Conservation (phyloP, 164 flowering plant genomes). For the Houttuynia cordata region DNA sequence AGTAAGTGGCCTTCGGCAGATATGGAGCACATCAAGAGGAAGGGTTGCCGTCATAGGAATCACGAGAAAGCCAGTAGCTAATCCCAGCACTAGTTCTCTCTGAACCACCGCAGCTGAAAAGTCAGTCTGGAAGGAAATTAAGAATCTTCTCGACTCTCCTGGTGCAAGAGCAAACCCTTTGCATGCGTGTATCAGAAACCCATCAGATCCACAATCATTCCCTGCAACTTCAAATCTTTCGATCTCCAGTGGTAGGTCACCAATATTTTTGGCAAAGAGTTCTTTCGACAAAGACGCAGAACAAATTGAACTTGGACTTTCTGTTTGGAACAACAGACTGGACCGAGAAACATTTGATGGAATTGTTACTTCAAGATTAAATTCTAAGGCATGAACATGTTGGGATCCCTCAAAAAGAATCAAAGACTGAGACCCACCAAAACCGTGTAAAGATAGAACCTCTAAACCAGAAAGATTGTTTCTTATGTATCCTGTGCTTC, state of each 20-base stretch:
- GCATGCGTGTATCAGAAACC: constrained; percentile 52
- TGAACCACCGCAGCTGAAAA: constrained; percentile 39
- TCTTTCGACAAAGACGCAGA: constrained; percentile 36
- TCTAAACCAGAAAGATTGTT: constrained; percentile 88
- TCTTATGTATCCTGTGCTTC: constrained; percentile 60
- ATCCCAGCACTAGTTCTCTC: constrained; percentile 56
- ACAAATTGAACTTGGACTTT: constrained; percentile 24
- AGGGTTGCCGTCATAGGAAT: constrained; percentile 70
- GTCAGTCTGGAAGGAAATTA: constrained; percentile 50
- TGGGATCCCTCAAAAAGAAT: constrained; percentile 49
- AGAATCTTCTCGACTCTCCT: constrained; percentile 50
- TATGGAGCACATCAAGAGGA: constrained; percentile 34
- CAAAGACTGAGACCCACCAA: constrained; percentile 59
- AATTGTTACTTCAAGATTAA: constrained; percentile 32
- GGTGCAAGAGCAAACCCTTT: constrained; percentile 58
- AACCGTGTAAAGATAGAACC: constrained; percentile 57
- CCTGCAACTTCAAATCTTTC: constrained; percentile 58
- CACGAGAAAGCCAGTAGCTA: constrained; percentile 45
- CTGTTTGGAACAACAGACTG: constrained; percentile 10
- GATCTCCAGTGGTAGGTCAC: constrained; percentile 67
- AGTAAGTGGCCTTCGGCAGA: constrained; percentile 43
- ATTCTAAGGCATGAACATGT: constrained; percentile 41
- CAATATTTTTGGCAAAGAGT: constrained; percentile 57
- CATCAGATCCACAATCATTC: constrained; percentile 49
- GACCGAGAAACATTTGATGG: constrained; percentile 29